phyloP scores from a whole-genome alignment of 2,329 filamentous ascomycete species.

The Xylaria polymorpha region DNA sequence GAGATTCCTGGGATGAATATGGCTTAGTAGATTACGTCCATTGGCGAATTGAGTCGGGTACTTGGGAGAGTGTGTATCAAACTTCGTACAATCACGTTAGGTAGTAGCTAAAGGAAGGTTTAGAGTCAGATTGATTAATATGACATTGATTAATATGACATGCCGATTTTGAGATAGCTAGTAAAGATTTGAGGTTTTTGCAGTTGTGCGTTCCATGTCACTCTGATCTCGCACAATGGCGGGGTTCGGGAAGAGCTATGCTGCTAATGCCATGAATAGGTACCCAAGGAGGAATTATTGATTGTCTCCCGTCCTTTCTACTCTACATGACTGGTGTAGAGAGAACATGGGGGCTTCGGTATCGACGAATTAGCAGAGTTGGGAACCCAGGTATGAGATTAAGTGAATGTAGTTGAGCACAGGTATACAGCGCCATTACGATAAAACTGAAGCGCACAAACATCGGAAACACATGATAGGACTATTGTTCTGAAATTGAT shows the following conservation, averaged over 20 bases:
- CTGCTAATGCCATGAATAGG: neutral
- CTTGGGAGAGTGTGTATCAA: neutral
- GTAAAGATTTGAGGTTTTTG: neutral
- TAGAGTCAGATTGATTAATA: constrained; percentile 7
- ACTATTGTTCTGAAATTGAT: neutral
- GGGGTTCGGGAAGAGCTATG: neutral
- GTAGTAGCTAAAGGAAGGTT: neutral
- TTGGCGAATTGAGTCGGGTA: neutral
- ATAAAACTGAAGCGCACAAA: neutral
- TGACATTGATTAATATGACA: neutral
- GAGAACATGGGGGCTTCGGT: neutral
- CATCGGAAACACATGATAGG: neutral
- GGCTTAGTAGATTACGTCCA: constrained; percentile 21
- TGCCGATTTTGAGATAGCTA: neutral
- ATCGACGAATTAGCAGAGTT: neutral
- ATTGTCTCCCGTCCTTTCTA: neutral
- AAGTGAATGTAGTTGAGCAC: neutral
- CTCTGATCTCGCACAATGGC: neutral
- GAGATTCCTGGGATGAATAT: constrained; percentile 44
- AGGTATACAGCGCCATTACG: neutral
- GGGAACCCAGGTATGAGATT: neutral
- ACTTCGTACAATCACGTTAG: neutral
- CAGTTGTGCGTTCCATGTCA: neutral
- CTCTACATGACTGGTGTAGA: neutral
- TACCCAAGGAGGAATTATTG: neutral